Percentiles rank a stretch among this genome's conserved stretches.
Evolutionary conservation across 805 yeast genomes (phyloP).

Genomic region (Kuraishia floccosa): DNA sequence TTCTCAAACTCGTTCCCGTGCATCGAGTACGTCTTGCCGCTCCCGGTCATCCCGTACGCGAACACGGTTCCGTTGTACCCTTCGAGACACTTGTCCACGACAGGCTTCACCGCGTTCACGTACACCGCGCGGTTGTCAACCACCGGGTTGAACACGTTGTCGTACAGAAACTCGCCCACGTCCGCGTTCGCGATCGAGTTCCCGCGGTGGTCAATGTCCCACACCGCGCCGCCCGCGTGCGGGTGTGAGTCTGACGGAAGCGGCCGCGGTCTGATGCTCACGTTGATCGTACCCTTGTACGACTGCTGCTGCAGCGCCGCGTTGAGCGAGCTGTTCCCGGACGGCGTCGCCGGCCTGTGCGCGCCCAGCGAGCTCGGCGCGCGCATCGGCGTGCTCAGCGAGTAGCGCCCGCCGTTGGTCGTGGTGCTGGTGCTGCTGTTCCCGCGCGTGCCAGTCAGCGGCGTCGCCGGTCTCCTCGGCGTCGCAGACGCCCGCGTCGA

Average conservation of each 20-base stretch:
- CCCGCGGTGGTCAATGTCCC: constrained; percentile 28
- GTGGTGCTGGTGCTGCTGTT: constrained; percentile 9
- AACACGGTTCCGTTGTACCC: constrained; percentile 86
- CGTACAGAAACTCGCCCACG: constrained; percentile 62
- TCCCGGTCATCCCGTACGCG: constrained; percentile 93
- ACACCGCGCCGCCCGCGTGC: constrained; percentile 15
- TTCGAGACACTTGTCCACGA: constrained; percentile 42
- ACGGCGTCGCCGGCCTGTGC: constrained; percentile 6
- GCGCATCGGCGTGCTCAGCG: constrained; percentile 10
- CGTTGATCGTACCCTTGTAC: constrained; percentile 65
- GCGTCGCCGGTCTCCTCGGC: constrained; percentile 4
- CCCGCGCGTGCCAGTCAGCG: not conserved
- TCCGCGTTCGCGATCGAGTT: constrained; percentile 35
- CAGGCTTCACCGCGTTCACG: constrained; percentile 36
- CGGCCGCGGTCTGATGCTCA: constrained; percentile 73
- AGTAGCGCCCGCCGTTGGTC: constrained; percentile 9
- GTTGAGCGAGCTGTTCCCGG: constrained; percentile 1
- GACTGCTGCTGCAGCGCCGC: constrained; percentile 7
- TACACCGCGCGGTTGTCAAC: constrained; percentile 52
- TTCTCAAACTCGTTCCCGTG: constrained; percentile 52
- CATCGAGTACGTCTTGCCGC: constrained; percentile 87
- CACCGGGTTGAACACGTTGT: constrained; percentile 60
- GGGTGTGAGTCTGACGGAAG: constrained; percentile 10
- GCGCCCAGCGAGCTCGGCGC: constrained; percentile 7
- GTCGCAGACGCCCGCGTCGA: constrained; percentile 1